These are phyloP conservation scores for Galerina marginata DNA, from an alignment of 768 basidiomycete species.

Conservation along the genomic window DNA sequence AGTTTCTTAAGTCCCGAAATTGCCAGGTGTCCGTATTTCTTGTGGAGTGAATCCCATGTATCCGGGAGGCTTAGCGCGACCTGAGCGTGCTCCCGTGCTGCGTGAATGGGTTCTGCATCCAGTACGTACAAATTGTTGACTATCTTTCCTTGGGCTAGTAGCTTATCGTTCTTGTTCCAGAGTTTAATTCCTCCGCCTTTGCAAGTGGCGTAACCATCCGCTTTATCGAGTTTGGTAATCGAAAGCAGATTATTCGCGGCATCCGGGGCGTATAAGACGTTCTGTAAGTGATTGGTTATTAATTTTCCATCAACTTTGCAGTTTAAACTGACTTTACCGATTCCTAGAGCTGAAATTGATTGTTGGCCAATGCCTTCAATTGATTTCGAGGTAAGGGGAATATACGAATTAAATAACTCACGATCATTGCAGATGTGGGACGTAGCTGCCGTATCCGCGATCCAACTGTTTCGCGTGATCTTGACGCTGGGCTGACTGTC, in stretches of 20 bases:
- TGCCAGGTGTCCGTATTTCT: conserved; percentile 28
- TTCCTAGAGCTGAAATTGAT: conserved; percentile 11
- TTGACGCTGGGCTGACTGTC: neutral
- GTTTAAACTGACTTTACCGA: conserved; percentile 24
- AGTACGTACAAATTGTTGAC: conserved; percentile 23
- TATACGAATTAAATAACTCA: conserved; percentile 20
- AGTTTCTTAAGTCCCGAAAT: conserved; percentile 23
- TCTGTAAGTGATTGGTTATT: conserved; percentile 15
- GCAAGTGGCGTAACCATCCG: conserved; percentile 18
- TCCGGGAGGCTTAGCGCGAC: neutral
- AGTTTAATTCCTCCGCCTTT: conserved; percentile 10
- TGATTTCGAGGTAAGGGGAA: conserved; percentile 3
- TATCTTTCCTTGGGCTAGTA: conserved; percentile 15
- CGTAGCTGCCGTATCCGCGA: conserved; percentile 28
- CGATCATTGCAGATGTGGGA: conserved; percentile 25
- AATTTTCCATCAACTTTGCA: conserved; percentile 20
- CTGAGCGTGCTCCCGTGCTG: conserved; percentile 9
- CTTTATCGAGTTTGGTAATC: conserved; percentile 22
- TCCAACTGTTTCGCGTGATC: conserved; percentile 24
- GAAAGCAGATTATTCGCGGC: conserved; percentile 29
- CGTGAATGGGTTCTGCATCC: conserved; percentile 17
- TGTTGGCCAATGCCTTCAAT: conserved; percentile 22
- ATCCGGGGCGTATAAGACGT: conserved; percentile 26
- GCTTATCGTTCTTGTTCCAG: conserved; percentile 15
- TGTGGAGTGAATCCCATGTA: conserved; percentile 33